phyloP scores from a whole-genome alignment of 768 basidiomycete species.

The Tricholoma saponaceum region DNA sequence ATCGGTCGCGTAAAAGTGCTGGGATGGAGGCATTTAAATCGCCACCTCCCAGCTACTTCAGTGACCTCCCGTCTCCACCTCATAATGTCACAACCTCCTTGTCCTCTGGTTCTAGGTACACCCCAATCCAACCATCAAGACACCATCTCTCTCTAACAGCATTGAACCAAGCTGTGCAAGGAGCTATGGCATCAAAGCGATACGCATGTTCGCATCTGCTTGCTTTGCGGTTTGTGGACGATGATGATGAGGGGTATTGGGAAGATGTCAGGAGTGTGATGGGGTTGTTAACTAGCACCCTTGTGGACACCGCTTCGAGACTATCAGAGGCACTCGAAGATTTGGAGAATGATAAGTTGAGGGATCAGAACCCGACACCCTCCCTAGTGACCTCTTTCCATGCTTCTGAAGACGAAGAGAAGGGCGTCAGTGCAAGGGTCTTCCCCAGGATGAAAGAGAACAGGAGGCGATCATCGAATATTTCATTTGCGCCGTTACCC shows the following conservation, averaged over 20 bases:
- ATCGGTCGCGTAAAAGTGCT: constrained; percentile 44
- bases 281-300: constrained; percentile 59
- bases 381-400: constrained; percentile 6
- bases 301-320: constrained; percentile 60
- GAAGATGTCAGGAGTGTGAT: constrained; percentile 79
- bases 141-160: constrained; percentile 68
- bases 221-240: constrained; percentile 68
- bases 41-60: constrained; percentile 29
- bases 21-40: constrained; percentile 49
- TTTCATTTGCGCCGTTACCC: constrained; percentile 73
- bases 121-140: constrained; percentile 52
- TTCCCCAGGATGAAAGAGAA: constrained; percentile 3
- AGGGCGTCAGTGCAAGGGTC: background rate
- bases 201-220: constrained; percentile 79
- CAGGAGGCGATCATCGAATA: constrained; percentile 6
- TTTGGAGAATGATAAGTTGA: constrained; percentile 46
- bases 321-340: constrained; percentile 63
- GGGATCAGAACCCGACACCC: constrained; percentile 48
- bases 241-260: constrained; percentile 78
- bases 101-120: constrained; percentile 56
- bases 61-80: constrained; percentile 20
- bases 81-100: constrained; percentile 28
- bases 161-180: constrained; percentile 55
- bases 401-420: constrained; percentile 3
- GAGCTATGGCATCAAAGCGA: constrained; percentile 67